phyloP scores from a whole-genome alignment of 148 eudicot species.

The Linanthus parryae region DNA sequence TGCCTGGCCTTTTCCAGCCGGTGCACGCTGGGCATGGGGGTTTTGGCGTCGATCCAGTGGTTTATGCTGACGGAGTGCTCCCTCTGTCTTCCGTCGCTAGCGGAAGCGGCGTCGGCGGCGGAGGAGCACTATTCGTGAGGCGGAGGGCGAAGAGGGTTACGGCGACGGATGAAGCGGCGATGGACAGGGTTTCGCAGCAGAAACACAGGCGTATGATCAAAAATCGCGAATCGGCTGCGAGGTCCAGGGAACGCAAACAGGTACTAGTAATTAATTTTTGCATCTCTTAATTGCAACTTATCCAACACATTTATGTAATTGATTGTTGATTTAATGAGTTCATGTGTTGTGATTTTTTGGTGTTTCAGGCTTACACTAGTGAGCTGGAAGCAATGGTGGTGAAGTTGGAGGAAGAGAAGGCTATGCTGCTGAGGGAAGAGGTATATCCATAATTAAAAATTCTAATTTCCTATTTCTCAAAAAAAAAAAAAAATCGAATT shows the following conservation, averaged over 20 bases:
- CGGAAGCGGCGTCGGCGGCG: too few relatives aligned
- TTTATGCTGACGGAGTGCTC: too few relatives aligned
- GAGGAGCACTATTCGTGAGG: too few relatives aligned
- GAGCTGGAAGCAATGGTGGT: conserved; percentile 23
- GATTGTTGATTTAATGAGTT: neutral
- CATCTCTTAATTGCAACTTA: neutral
- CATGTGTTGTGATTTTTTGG: neutral
- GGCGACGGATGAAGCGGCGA: conserved; percentile 24
- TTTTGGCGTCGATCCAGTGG: too few relatives aligned
- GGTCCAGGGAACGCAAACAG: conserved; percentile 67
- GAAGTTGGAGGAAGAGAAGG: conserved; percentile 25
- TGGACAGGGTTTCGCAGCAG: conserved; percentile 56
- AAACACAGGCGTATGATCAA: conserved; percentile 61
- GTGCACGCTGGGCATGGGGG: too few relatives aligned
- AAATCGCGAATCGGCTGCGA: conserved; percentile 64
- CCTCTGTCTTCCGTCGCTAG: too few relatives aligned
- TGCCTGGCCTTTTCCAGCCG: too few relatives aligned
- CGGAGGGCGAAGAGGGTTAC: conserved; percentile 30
- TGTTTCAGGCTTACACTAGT: conserved; percentile 18
- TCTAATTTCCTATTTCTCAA: too few relatives aligned
- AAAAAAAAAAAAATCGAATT: too few relatives aligned
- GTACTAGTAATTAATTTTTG: too few relatives aligned
- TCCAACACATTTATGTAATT: neutral
- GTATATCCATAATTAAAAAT: too few relatives aligned
- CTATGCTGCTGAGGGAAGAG: conserved; percentile 20